These are phyloP conservation scores for Beauveria sp. DNA, from an alignment of 2,329 filamentous ascomycete species.

Conservation along the genomic window DNA sequence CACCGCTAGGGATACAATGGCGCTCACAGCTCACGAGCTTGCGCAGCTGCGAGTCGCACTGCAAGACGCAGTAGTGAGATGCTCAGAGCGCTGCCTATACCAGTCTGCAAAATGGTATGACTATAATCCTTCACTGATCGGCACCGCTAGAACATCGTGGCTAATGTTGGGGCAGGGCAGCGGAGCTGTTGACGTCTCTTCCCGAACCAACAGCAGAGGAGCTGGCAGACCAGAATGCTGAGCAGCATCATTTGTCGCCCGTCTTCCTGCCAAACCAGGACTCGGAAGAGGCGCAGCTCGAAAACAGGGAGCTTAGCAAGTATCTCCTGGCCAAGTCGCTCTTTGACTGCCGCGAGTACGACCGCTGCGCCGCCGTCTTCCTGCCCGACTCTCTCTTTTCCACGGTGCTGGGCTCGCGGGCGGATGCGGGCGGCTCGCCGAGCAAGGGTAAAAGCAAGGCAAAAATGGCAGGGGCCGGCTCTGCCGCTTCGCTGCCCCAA, in stretches of 20 bases:
- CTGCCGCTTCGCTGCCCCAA: constrained; percentile 34
- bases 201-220: constrained; percentile 53
- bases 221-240: constrained; percentile 26
- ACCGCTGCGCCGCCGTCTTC: constrained; percentile 85
- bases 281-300: constrained; percentile 64
- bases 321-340: constrained; percentile 89
- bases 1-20: constrained; percentile 31
- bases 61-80: constrained; percentile 80
- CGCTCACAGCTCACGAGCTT: constrained; percentile 47
- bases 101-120: constrained; percentile 90
- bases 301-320: constrained; percentile 70
- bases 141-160: not conserved
- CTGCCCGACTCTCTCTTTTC: constrained; percentile 73
- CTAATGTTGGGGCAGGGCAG: constrained; percentile 56
- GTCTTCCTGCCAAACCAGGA: constrained; percentile 54
- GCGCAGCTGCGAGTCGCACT: constrained; percentile 64
- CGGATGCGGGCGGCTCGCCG: constrained; percentile 36
- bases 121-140: not conserved
- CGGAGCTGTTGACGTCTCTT: constrained; percentile 84
- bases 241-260: constrained; percentile 33
- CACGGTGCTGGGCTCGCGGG: constrained; percentile 48
- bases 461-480: constrained; percentile 15
- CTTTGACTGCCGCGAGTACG: constrained; percentile 92
- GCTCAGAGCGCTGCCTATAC: constrained; percentile 90
- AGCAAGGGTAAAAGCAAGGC: constrained; percentile 53